Conservation (phyloP, 2,329 filamentous ascomycete genomes). For the Thelonectria olida region DNA sequence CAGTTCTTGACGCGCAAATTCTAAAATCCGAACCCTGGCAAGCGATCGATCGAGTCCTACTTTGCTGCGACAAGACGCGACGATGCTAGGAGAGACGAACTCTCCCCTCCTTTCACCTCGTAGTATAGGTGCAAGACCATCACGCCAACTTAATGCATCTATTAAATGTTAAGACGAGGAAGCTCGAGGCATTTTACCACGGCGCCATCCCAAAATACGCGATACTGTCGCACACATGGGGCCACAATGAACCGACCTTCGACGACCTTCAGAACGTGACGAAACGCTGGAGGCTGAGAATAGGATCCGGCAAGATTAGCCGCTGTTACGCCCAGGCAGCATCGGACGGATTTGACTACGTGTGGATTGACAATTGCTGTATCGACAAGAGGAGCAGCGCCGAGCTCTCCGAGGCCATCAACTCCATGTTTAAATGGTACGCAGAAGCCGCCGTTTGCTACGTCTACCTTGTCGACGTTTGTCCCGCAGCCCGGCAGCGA, state of each 20-base stretch:
- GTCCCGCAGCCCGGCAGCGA: neutral
- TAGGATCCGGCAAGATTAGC: neutral
- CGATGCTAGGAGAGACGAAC: too few relatives aligned
- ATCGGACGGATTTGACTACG: neutral
- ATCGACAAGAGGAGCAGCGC: conserved; percentile 7
- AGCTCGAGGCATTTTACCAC: neutral
- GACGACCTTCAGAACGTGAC: neutral
- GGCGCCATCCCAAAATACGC: neutral
- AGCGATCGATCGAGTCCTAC: too few relatives aligned
- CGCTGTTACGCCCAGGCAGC: neutral
- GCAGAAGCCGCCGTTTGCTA: neutral
- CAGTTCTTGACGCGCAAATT: too few relatives aligned
- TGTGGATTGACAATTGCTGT: conserved; percentile 4
- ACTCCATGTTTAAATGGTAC: conserved; percentile 7
- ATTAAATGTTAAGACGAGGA: neutral
- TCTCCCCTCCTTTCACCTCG: too few relatives aligned
- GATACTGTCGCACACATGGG: conserved; percentile 6
- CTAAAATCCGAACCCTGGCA: too few relatives aligned
- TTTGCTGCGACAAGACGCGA: too few relatives aligned
- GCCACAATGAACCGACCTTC: neutral
- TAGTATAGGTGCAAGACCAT: too few relatives aligned
- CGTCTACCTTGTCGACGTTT: neutral
- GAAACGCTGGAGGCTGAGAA: neutral
- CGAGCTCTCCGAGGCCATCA: neutral
- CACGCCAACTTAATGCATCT: neutral